phyloP scores from a whole-genome alignment of 139 green algal genomes.

The Pseudopediastrum boryanum region DNA sequence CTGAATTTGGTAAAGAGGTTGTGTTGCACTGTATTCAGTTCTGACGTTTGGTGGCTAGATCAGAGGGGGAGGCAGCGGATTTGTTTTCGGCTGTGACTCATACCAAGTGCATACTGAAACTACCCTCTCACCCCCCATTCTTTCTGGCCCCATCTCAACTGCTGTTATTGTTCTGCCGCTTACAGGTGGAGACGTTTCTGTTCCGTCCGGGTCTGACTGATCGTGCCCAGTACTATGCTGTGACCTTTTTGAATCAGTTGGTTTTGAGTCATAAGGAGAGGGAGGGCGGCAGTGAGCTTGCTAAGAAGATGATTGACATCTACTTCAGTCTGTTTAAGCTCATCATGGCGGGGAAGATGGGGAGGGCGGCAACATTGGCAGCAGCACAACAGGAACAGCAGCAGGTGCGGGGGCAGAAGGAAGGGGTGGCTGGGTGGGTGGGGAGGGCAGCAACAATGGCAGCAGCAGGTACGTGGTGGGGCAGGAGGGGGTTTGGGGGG shows the following conservation, averaged over 20 bases:
- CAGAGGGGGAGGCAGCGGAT: too few relatives aligned
- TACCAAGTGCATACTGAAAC: not conserved
- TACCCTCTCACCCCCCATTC: not conserved
- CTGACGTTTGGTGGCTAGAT: too few relatives aligned
- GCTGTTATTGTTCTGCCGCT: not conserved
- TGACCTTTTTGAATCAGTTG: constrained; percentile 95
- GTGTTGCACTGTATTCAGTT: too few relatives aligned
- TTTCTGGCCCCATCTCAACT: too few relatives aligned
- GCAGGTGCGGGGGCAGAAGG: not conserved
- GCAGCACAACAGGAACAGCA: not conserved
- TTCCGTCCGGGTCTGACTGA: constrained; percentile 78
- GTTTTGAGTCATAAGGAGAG: constrained; percentile 60
- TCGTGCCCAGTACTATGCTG: constrained; percentile 86
- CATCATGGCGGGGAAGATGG: constrained; percentile 76
- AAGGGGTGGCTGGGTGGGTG: not conserved
- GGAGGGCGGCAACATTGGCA: constrained; percentile 49
- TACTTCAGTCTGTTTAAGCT: constrained; percentile 94
- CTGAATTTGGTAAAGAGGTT: too few relatives aligned
- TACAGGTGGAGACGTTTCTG: constrained; percentile 81
- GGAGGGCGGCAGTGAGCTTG: constrained; percentile 69
- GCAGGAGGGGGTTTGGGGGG: not conserved
- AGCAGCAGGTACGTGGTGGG: not conserved
- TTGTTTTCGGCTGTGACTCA: too few relatives aligned
- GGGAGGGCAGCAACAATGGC: constrained; percentile 4
- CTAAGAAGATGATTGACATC: constrained; percentile 80